Base-by-base conservation (phyloP, 257 asterid genomes). In the Thymus mandschuricus region DNA sequence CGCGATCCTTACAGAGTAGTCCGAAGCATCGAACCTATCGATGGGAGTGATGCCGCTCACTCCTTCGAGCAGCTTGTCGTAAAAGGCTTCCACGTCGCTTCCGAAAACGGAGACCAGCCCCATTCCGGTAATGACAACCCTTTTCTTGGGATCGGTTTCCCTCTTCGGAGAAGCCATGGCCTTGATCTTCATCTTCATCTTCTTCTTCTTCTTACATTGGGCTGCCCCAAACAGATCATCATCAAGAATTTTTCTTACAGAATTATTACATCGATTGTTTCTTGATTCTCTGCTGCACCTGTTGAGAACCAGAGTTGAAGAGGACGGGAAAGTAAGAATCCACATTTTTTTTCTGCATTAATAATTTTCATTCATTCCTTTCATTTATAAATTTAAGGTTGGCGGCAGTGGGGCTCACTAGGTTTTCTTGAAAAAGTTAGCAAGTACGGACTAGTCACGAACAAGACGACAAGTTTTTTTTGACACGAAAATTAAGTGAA, bases 51-150 rank as follows among this genome's bases (percentile, higher is more conserved):
- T 81, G 15, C 90, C 90, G 21, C 88, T 85, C 46, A 68, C 84
- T 8, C 90, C 92, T 51, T 79, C 82, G 1, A 87, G 86, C 41
- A 83, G 76, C 31, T 81, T 81, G 29, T 76, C 34, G 61, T 85
- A 87, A 68, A 70, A 87, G 6, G 69, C 55, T 38, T 87, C 88
- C 0, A 78, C 6, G 7, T 87, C 90, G 29, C 40, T 79, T 41
- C 92, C 89, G 58, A 84, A 87, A 29, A 85, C 90, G 1, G 92
- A 87, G 64, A 85, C 88, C 9, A 87, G 81, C 0, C 92, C 86
- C 86, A 64, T 64, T 7, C 69, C 69, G 29, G 43, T 64, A 28
- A 64, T 45, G 8, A 64, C 69, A 10, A 64, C 2, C 51, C 72
- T 68, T 21, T 68, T 68, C 51, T 52, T 68, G 0, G 72, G 63